A percentile compares a stretch with the other conserved stretches of the same genome.
These are phyloP conservation scores for Dipteronia sinensis DNA, from an alignment of 345 rosid species.

Conservation along the genomic window DNA sequence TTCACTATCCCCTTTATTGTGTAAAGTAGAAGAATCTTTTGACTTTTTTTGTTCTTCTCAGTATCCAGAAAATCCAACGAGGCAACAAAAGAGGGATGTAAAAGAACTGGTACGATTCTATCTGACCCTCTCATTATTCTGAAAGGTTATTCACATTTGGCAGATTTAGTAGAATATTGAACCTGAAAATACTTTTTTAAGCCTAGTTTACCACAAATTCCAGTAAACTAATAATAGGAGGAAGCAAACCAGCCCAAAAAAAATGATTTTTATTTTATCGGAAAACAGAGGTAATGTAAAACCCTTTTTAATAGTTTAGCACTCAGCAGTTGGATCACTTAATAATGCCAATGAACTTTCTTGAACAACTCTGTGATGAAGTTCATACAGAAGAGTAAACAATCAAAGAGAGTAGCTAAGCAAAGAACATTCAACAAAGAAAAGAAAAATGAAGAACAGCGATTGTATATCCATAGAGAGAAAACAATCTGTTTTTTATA, in stretches of 20 bases:
- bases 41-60: conserved; percentile 31
- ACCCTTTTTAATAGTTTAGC: no score
- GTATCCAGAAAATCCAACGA: conserved; percentile 98
- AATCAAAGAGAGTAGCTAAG: no score
- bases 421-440: no score
- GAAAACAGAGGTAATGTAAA: no score
- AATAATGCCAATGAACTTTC: no score
- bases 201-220: not conserved
- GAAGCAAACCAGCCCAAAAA: not conserved
- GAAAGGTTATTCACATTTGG: not conserved
- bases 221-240: not conserved
- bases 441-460: no score
- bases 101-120: conserved; percentile 73
- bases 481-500: no score
- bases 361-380: no score
- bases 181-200: not conserved
- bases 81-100: conserved; percentile 90
- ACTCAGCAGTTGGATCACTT: no score
- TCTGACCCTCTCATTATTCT: not conserved
- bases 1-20: conserved; percentile 9
- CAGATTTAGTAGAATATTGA: not conserved
- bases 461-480: no score
- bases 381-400: no score
- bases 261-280: no score
- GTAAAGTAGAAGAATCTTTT: not conserved